Evolutionary conservation across 2,329 filamentous ascomycete genomes (phyloP).

Genomic region (Colletotrichum chrysophilum): DNA sequence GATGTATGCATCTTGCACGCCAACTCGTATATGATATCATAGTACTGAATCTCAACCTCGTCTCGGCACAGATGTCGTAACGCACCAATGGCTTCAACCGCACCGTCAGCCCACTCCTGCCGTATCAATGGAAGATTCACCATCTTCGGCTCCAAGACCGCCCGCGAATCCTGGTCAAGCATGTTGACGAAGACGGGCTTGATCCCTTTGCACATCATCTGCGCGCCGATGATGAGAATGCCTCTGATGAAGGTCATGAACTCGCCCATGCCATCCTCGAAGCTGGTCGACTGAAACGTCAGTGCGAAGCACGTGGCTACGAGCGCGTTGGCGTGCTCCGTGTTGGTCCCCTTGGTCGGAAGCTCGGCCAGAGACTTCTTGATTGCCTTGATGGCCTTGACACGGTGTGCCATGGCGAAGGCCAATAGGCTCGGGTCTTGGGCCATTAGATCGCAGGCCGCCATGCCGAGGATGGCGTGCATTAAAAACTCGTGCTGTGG

Average conservation of each 20-base stretch:
- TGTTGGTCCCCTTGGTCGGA: conserved; percentile 41
- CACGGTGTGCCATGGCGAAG: conserved; percentile 67
- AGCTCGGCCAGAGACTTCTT: conserved; percentile 57
- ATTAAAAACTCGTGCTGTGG: conserved; percentile 68
- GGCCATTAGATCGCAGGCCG: conserved; percentile 68
- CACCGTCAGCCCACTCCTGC: conserved; percentile 50
- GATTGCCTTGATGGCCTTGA: conserved; percentile 68
- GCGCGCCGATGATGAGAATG: conserved; percentile 58
- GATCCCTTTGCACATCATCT: conserved; percentile 56
- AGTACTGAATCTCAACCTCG: conserved; percentile 51
- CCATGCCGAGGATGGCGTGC: conserved; percentile 72
- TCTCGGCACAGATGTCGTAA: conserved; percentile 49
- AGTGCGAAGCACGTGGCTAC: conserved; percentile 65
- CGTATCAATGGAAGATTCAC: conserved; percentile 49
- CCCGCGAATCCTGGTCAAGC: conserved; percentile 43
- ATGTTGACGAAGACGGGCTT: conserved; percentile 56
- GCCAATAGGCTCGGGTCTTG: conserved; percentile 56
- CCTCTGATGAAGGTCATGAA: conserved; percentile 66
- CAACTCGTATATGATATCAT: conserved; percentile 48
- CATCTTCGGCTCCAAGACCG: conserved; percentile 50
- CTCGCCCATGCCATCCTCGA: conserved; percentile 64
- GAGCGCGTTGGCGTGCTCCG: conserved; percentile 63
- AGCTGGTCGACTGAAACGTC: conserved; percentile 62
- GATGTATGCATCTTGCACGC: conserved; percentile 57
- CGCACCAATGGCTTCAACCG: conserved; percentile 45